Percentiles rank a stretch among this genome's conserved stretches.
phyloP scores from a whole-genome alignment of 129 eudicot species.

The Scalesia atractyloides region DNA sequence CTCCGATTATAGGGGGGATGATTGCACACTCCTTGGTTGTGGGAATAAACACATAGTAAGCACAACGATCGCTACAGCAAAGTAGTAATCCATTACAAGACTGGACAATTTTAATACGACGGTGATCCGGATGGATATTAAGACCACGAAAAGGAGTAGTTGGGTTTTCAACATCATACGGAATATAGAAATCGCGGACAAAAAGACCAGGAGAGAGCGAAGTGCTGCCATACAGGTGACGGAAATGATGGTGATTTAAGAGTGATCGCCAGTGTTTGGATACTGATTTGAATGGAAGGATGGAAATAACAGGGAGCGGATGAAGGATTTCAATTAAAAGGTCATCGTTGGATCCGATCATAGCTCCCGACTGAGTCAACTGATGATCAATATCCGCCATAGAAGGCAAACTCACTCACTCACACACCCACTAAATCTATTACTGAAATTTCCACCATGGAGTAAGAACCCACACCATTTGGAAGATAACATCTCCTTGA shows the following conservation, averaged over 20 bases:
- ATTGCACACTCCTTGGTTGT: conserved; percentile 5
- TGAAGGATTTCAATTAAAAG: conserved; percentile 2
- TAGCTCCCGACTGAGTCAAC: conserved; percentile 4
- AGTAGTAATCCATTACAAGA: conserved; percentile 17
- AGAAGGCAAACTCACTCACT: not conserved
- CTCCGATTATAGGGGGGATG: not conserved
- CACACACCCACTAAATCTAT: too few relatives aligned
- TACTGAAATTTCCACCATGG: too few relatives aligned
- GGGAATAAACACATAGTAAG: conserved; percentile 18
- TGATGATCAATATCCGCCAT: not conserved
- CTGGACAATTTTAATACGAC: not conserved
- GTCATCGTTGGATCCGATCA: conserved; percentile 3
- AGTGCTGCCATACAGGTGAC: not conserved
- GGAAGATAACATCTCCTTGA: too few relatives aligned
- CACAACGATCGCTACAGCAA: not conserved
- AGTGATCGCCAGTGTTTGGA: conserved; percentile 25
- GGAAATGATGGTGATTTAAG: not conserved
- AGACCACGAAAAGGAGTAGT: not conserved
- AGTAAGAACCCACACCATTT: too few relatives aligned
- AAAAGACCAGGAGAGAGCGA: conserved; percentile 2
- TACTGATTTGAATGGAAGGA: conserved; percentile 14
- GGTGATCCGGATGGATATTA: not conserved
- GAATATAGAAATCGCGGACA: not conserved
- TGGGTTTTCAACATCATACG: not conserved
- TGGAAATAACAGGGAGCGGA: conserved; percentile 2